Conservation (phyloP, 164 flowering plant genomes). For the Annona cherimola region DNA sequence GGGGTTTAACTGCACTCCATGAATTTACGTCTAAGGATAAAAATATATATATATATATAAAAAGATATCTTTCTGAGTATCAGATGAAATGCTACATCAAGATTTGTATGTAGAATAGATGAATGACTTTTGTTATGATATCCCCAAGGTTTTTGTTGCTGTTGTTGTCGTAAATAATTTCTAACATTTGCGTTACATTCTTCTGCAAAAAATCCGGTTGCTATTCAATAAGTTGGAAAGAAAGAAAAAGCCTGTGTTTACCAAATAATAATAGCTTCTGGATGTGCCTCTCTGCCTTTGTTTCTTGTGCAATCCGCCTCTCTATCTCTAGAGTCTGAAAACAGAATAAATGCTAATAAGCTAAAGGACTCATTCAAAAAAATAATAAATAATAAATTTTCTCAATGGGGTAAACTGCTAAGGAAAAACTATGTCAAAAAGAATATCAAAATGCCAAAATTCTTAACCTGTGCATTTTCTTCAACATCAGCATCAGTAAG, state of each 20-base stretch:
- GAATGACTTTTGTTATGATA: too few relatives aligned
- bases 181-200: too few relatives aligned
- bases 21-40: too few relatives aligned
- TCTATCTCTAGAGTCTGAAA: slow-evolving; percentile 91
- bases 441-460: neutral
- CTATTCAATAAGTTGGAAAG: too few relatives aligned
- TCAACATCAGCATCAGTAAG: slow-evolving; percentile 54
- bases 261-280: slow-evolving; percentile 92
- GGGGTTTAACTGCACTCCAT: too few relatives aligned
- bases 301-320: slow-evolving; percentile 87
- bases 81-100: too few relatives aligned
- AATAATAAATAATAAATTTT: neutral
- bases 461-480: slow-evolving; percentile 76
- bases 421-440: neutral
- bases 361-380: neutral
- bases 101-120: too few relatives aligned
- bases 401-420: neutral
- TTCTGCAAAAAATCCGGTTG: neutral
- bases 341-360: slow-evolving; percentile 2
- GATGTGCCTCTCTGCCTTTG: slow-evolving; percentile 91
- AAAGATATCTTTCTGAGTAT: too few relatives aligned
- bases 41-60: too few relatives aligned
- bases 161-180: too few relatives aligned
- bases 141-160: too few relatives aligned
- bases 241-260: slow-evolving; percentile 13